Percentiles rank a stretch among this genome's conserved stretches.
Evolutionary conservation across 805 yeast species (phyloP).

Genomic region (Metschnikowia peoriensis): DNA sequence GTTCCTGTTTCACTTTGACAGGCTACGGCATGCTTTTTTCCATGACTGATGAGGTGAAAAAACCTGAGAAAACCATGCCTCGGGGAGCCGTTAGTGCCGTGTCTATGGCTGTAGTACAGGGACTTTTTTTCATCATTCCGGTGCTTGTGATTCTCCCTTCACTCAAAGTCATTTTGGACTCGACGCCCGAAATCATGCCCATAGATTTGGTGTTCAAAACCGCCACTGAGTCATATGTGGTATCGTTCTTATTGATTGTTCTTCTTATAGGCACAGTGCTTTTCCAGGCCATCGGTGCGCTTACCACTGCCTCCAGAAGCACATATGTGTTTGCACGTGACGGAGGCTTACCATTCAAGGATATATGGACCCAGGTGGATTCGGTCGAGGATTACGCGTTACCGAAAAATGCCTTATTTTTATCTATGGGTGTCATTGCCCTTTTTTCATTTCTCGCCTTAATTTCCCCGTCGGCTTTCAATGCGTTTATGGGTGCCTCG

Average conservation of each 20-base stretch:
- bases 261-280: slow-evolving; percentile 66
- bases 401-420: slow-evolving; percentile 66
- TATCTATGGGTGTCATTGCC: slow-evolving; percentile 62
- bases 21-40: slow-evolving; percentile 83
- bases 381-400: slow-evolving; percentile 53
- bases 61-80: slow-evolving; percentile 73
- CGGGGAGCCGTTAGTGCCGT: slow-evolving; percentile 69
- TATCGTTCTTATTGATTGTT: slow-evolving; percentile 66
- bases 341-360: slow-evolving; percentile 68
- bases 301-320: slow-evolving; percentile 80
- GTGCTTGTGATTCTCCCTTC: slow-evolving; percentile 72
- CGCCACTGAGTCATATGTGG: slow-evolving; percentile 64
- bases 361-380: slow-evolving; percentile 66
- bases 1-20: slow-evolving; percentile 74
- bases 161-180: slow-evolving; percentile 51
- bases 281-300: slow-evolving; percentile 76
- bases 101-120: slow-evolving; percentile 61
- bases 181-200: slow-evolving; percentile 67
- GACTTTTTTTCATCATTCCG: slow-evolving; percentile 70
- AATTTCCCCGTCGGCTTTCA: slow-evolving; percentile 70
- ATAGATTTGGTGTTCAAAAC: slow-evolving; percentile 72
- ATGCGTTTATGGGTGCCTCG: slow-evolving; percentile 81
- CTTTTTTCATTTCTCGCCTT: slow-evolving; percentile 63
- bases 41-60: slow-evolving; percentile 76
- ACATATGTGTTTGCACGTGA: slow-evolving; percentile 82